Base-by-base conservation (phyloP, 257 asterid species). In the Nicotiana benthamiana region DNA sequence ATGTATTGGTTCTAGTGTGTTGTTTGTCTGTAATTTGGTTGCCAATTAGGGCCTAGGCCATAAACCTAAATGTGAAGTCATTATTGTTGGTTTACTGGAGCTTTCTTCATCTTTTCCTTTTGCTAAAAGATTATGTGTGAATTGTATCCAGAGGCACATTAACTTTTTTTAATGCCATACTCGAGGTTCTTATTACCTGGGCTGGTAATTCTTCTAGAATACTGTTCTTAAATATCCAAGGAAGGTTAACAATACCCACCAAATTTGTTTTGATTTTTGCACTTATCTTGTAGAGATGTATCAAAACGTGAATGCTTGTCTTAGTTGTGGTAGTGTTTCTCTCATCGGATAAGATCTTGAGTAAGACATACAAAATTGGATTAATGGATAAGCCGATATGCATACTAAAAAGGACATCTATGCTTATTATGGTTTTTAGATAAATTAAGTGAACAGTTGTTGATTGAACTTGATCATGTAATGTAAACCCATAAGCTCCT, bases 321-420 rank as follows among this genome's bases (percentile, higher is more conserved):
- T 68, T 68, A 68, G 54, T 40, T 20, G 76, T 68, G 75, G 54
- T n/a, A n/a, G 76, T 43, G 59, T 30, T 70, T 70, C 57, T 70
- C 27, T 70, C 57, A 22, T 43, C 57, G 46, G 48, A 32, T 70
- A 10, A 68, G 30, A 34, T 46, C 11, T 67, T 66, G n/a, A 9
- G 75, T 32, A 66, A 32, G 75, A 43, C 28, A 66, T 66, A n/a
- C 51, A 66, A 0, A n/a, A 40, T 67, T 68, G 56, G 56, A 67
- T 67, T 32, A 20, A 65, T 32, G 27, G 51, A 66, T 17, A 32
- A 9, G 75, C 52, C 52, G 8, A 6, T 66, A 32, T 40, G 27
- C 52, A 32, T 66, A 66, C 72, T 64, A 64, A 64, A 28, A 64
- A 40, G 48, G 48, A 40, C 12, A 40, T 40, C 12, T 40, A 40